Conservation (phyloP, 2,329 filamentous ascomycete genomes). For the Byssothecium circinans region DNA sequence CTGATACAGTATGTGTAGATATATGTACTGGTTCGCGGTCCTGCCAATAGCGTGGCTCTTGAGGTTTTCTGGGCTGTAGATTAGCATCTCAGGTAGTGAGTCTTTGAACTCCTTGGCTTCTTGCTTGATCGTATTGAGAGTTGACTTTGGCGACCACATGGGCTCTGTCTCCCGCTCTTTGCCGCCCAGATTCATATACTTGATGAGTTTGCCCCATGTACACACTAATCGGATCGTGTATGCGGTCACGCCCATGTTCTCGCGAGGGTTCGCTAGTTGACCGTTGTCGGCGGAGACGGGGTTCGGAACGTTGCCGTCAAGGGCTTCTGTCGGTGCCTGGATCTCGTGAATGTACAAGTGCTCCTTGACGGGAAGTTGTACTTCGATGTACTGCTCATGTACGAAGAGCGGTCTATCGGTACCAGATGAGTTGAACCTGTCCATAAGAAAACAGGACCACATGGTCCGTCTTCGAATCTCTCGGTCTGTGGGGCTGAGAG, state of each 20-base stretch:
- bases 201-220: constrained; percentile 86
- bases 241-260: constrained; percentile 92
- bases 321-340: constrained; percentile 79
- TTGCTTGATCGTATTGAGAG: constrained; percentile 69
- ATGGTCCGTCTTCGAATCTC: constrained; percentile 92
- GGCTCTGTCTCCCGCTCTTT: constrained; percentile 75
- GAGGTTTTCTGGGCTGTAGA: constrained; percentile 79
- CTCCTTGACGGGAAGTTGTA: constrained; percentile 89
- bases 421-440: constrained; percentile 94
- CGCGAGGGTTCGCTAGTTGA: constrained; percentile 65
- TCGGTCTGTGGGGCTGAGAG: constrained; percentile 85
- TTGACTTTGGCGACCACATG: constrained; percentile 82
- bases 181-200: constrained; percentile 87
- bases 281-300: constrained; percentile 64
- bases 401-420: constrained; percentile 91
- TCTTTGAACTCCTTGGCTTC: constrained; percentile 71
- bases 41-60: constrained; percentile 81
- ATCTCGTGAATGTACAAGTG: constrained; percentile 89
- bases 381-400: constrained; percentile 82
- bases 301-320: constrained; percentile 71
- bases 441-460: constrained; percentile 99
- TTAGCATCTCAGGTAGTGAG: constrained; percentile 69
- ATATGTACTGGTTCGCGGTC: constrained; percentile 87
- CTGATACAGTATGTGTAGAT: constrained; percentile 85
- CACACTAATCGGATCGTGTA: constrained; percentile 85